Evolutionary conservation across 2,329 filamentous ascomycete species (phyloP).

Genomic region (Amphichorda felina): DNA sequence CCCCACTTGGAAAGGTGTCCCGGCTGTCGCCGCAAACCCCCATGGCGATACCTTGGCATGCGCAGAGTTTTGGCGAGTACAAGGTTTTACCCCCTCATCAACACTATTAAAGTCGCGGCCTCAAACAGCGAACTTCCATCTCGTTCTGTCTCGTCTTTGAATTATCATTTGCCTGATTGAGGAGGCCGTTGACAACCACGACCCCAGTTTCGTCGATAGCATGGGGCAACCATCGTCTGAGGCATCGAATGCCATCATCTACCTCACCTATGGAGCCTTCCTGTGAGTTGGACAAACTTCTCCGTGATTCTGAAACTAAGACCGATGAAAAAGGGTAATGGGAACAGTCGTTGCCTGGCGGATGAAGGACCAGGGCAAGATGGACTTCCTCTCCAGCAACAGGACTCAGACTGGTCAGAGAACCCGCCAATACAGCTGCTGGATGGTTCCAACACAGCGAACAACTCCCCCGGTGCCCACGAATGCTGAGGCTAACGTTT

Average conservation of each 20-base stretch:
- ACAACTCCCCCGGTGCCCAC: neutral
- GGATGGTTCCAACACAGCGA: too few species aligned
- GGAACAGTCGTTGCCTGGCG: slow-evolving; percentile 49
- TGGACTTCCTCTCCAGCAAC: slow-evolving; percentile 64
- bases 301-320: neutral
- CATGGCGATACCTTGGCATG: too few species aligned
- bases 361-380: slow-evolving; percentile 52
- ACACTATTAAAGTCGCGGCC: too few species aligned
- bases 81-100: too few species aligned
- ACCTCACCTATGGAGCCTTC: slow-evolving; percentile 66
- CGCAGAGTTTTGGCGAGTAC: too few species aligned
- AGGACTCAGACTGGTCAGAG: slow-evolving; percentile 72
- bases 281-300: slow-evolving; percentile 40
- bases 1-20: too few species aligned
- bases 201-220: neutral
- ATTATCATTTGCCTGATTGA: too few species aligned
- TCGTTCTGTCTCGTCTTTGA: too few species aligned
- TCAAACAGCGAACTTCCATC: too few species aligned
- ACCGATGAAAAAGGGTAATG: slow-evolving; percentile 36
- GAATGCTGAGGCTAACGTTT: slow-evolving; percentile 14
- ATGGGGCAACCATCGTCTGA: slow-evolving; percentile 67
- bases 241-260: slow-evolving; percentile 77
- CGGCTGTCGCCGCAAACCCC: too few species aligned
- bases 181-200: too few species aligned
- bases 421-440: slow-evolving; percentile 1